These are phyloP conservation scores for Candida qinlingensis DNA, from an alignment of 805 yeast genomes.

Conservation along the genomic window DNA sequence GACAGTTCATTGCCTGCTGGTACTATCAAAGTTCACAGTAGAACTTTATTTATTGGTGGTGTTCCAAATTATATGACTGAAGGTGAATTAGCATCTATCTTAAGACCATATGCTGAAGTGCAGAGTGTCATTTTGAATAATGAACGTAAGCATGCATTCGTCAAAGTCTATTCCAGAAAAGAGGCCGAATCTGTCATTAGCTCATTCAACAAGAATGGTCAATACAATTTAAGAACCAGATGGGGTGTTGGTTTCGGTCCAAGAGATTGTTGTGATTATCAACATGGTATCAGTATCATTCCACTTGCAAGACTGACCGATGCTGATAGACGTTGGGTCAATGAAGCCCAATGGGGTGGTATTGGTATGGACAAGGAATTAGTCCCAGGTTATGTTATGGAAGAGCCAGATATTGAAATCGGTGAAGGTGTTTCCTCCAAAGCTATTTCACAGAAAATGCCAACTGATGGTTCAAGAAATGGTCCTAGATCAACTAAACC, in stretches of 20 bases:
- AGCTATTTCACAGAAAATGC: slow-evolving; percentile 88
- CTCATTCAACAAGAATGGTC: slow-evolving; percentile 64
- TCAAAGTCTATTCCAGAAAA: slow-evolving; percentile 83
- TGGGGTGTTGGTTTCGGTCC: slow-evolving; percentile 99
- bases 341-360: slow-evolving; percentile 94
- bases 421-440: slow-evolving; percentile 92
- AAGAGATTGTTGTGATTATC: slow-evolving; percentile 95
- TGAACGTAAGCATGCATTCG: slow-evolving; percentile 93
- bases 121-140: slow-evolving; percentile 84
- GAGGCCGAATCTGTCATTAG: slow-evolving; percentile 85
- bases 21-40: slow-evolving; percentile 72
- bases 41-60: slow-evolving; percentile 94
- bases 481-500: slow-evolving; percentile 79
- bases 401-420: slow-evolving; percentile 96
- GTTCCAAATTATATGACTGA: slow-evolving; percentile 82
- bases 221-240: slow-evolving; percentile 67
- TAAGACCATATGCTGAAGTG: slow-evolving; percentile 85
- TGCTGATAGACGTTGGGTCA: slow-evolving; percentile 88
- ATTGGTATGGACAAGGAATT: slow-evolving; percentile 77
- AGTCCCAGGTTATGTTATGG: slow-evolving; percentile 74
- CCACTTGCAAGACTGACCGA: slow-evolving; percentile 88
- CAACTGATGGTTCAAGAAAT: slow-evolving; percentile 78
- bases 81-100: slow-evolving; percentile 56
- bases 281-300: slow-evolving; percentile 80
- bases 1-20: slow-evolving; percentile 75